Evolutionary conservation across 164 flowering plant species (phyloP).

Genomic region (Paratinospora sagittata): DNA sequence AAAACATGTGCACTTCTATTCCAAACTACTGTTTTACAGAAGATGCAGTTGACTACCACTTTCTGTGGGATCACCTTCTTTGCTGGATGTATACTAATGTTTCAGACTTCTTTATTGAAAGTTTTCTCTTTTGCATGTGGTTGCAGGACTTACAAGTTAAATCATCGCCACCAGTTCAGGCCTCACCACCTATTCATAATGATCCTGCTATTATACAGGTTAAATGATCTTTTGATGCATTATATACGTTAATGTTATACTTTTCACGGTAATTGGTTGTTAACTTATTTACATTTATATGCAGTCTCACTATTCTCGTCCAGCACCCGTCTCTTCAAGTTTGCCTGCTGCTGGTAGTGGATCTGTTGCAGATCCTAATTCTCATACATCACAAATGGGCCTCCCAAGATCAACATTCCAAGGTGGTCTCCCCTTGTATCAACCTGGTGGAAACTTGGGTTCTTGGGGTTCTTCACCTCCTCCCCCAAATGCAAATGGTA

Average conservation of each 20-base stretch:
- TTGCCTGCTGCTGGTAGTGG: conserved; percentile 53
- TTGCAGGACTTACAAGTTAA: conserved; percentile 90
- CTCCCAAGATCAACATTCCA: conserved; percentile 62
- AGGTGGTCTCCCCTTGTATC: conserved; percentile 68
- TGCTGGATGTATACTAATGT: neutral
- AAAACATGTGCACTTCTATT: no score
- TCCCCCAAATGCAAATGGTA: conserved; percentile 52
- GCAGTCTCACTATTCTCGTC: conserved; percentile 86
- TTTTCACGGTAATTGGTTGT: neutral
- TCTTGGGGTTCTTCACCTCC: conserved; percentile 73
- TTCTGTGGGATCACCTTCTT: no score
- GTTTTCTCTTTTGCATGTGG: conserved; percentile 1
- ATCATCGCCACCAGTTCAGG: conserved; percentile 70
- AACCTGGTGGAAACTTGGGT: conserved; percentile 62
- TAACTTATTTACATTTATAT: conserved; percentile 13
- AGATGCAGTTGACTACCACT: no score
- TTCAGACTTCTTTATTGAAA: neutral
- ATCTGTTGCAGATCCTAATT: conserved; percentile 38
- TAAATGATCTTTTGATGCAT: neutral
- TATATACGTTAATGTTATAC: neutral
- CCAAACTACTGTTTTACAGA: no score
- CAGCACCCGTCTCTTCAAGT: conserved; percentile 45
- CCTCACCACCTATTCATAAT: conserved; percentile 49
- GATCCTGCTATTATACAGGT: conserved; percentile 97
- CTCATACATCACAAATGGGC: conserved; percentile 48